A percentile compares a stretch with the other conserved stretches of the same genome.
phyloP scores from a whole-genome alignment of 2,329 filamentous ascomycete species.

The Balansia obtecta region DNA sequence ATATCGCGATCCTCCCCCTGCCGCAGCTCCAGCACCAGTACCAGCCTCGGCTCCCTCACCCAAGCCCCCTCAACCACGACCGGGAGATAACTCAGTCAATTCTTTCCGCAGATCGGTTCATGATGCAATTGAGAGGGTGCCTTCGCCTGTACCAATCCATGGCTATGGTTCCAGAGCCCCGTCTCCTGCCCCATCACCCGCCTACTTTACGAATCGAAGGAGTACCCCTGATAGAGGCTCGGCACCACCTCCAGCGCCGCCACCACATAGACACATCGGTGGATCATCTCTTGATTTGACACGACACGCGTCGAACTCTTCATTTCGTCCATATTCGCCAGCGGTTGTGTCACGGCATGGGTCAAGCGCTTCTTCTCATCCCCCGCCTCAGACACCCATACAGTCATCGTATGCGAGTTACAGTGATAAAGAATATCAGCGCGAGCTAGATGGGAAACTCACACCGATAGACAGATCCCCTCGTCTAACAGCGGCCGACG shows the following conservation, averaged over 20 bases:
- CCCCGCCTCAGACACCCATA: slow-evolving; percentile 17
- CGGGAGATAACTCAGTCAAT: slow-evolving; percentile 13
- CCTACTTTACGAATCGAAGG: slow-evolving; percentile 13
- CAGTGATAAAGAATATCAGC: slow-evolving; percentile 20
- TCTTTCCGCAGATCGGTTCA: slow-evolving; percentile 16
- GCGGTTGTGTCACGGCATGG: slow-evolving; percentile 21
- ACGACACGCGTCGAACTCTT: slow-evolving; percentile 24
- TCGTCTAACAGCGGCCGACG: slow-evolving; percentile 53
- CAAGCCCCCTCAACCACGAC: slow-evolving; percentile 3
- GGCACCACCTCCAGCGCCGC: slow-evolving; percentile 71
- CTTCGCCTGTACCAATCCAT: slow-evolving; percentile 14
- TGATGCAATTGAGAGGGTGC: slow-evolving; percentile 9
- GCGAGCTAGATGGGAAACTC: slow-evolving; percentile 21
- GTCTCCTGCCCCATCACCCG: slow-evolving; percentile 13
- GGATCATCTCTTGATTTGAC: slow-evolving; percentile 13
- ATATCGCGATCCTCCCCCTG: slow-evolving; percentile 33
- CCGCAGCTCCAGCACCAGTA: slow-evolving; percentile 14
- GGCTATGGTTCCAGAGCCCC: slow-evolving; percentile 21
- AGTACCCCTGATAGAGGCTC: slow-evolving; percentile 31
- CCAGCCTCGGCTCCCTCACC: slow-evolving; percentile 13
- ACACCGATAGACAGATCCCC: slow-evolving; percentile 51
- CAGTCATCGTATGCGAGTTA: slow-evolving; percentile 29
- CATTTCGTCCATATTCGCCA: slow-evolving; percentile 18
- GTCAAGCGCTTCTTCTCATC: slow-evolving; percentile 23
- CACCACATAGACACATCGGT: slow-evolving; percentile 62